Evolutionary conservation across 73 alveolate genomes (phyloP), one percentile per base, ranked within the genome.

Genomic region (Paramecium octaurelia): DNA sequence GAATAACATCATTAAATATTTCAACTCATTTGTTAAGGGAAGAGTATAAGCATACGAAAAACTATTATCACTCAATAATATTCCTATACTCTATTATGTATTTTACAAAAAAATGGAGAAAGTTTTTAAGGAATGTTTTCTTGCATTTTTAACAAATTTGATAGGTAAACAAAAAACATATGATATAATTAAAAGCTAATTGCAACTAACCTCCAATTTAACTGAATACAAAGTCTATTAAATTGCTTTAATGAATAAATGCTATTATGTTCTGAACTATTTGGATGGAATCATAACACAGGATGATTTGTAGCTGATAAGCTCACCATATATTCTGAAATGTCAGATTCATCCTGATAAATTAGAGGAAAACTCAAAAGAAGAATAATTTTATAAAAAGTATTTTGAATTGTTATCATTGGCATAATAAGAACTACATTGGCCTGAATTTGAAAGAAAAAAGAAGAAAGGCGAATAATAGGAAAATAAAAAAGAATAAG

Each of bases 51-150:
- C 40, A 4, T 34, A 20, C 35, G 34, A 31, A 16, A 34, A 43
- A 34, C 14, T 35, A 9, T 21, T 73, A 43, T 35, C 46, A 9
- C 6, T 34, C 12, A 40, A 73, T 73, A 20, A 36, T 12, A 18
- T 40, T 12, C 87, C 87, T 12, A 73, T 38, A 20, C 87, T 73
- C 8, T 73, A 73, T 40, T 73, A 73, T 35, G 87, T 73, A 20
- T 36, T 73, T 31, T 40, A 14, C 36, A 73, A 73, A 35, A 73
- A 43, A 35, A 35, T 35, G 87, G 57, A 36, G 18, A 73, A 40
- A 18, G 34, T 73, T n/a, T 73, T 73, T 73, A 24, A 24, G n/a
- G 87, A 73, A 40, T 35, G 40, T 4, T 35, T 73, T 73, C 21
- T 64, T 31, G 16, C 6, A 4, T 31, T 16, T 64, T 64, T 64